A percentile compares a stretch with the other conserved stretches of the same genome.
phyloP scores from a whole-genome alignment of 169 alveolate genomes.

The Plasmodium vivax region DNA sequence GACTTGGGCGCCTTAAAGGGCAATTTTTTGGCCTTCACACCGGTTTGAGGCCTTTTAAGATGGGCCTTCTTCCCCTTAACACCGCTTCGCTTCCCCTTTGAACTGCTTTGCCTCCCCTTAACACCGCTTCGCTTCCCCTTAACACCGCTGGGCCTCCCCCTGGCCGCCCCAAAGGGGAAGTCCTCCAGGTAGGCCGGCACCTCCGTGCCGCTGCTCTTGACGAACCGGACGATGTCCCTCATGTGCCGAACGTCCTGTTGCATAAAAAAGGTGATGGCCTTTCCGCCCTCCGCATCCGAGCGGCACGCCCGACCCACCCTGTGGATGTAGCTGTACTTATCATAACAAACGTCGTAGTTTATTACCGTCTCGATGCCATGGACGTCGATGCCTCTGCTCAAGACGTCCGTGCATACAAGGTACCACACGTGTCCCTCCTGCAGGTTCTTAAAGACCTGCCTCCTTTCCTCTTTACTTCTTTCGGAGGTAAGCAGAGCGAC shows the following conservation, averaged over 20 bases:
- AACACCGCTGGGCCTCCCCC: neutral
- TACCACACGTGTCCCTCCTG: conserved; percentile 52
- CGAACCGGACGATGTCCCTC: conserved; percentile 51
- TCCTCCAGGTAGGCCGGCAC: conserved; percentile 41
- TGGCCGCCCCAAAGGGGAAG: neutral
- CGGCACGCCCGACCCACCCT: conserved; percentile 99
- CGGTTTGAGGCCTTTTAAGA: neutral
- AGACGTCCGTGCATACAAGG: conserved; percentile 51
- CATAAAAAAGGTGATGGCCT: conserved; percentile 51
- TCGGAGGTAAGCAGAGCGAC: conserved; percentile 34
- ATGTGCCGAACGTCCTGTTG: conserved; percentile 27
- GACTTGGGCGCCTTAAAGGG: neutral
- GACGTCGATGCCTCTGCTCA: conserved; percentile 96
- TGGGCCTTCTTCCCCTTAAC: neutral
- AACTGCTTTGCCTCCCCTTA: neutral
- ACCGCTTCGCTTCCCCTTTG: neutral
- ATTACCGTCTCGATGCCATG: conserved; percentile 95
- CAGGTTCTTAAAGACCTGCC: conserved; percentile 10
- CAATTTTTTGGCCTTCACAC: neutral
- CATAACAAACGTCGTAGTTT: conserved; percentile 97
- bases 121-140: neutral
- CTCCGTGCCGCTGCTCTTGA: conserved; percentile 40
- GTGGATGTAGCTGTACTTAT: conserved; percentile 95
- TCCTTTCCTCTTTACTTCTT: conserved; percentile 58
- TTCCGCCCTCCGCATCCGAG: conserved; percentile 93